Conservation (phyloP, 116 monocot genomes). For the Dioscorea cayenensis region DNA sequence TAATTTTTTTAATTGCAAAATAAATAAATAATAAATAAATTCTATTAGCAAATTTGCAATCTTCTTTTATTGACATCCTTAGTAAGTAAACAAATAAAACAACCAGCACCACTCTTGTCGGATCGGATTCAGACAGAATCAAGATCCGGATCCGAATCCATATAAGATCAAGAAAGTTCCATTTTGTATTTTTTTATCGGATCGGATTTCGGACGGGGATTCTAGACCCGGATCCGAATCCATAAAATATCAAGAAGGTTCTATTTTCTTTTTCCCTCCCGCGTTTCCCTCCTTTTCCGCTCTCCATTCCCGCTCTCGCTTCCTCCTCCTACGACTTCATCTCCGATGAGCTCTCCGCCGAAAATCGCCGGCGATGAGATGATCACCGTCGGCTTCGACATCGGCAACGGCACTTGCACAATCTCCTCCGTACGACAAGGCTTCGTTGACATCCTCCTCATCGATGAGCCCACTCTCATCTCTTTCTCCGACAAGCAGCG, state of each 20-base stretch:
- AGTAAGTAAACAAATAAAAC: background rate
- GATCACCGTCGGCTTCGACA: conserved; percentile 81
- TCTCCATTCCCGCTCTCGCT: background rate
- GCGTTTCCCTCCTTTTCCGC: background rate
- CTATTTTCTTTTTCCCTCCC: too few relatives aligned
- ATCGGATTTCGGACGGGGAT: too few relatives aligned
- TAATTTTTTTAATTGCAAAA: too few relatives aligned
- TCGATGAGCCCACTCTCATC: conserved; percentile 68
- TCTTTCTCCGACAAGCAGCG: conserved; percentile 46
- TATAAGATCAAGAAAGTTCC: background rate
- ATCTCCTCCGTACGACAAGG: conserved; percentile 37
- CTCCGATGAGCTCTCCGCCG: background rate
- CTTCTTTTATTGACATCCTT: too few relatives aligned
- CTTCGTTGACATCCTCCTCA: conserved; percentile 75
- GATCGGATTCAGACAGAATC: conserved; percentile 70
- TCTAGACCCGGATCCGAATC: background rate
- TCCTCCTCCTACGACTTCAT: background rate
- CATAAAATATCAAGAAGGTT: background rate
- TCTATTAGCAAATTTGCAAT: too few relatives aligned
- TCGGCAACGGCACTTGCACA: conserved; percentile 74
- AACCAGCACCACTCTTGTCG: conserved; percentile 43
- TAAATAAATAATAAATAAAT: too few relatives aligned
- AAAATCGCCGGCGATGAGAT: conserved; percentile 6
- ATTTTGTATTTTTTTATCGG: too few relatives aligned
- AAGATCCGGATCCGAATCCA: conserved; percentile 18